Base-by-base conservation (phyloP, 306 rosid genomes). In the Canavalia gladiata region DNA sequence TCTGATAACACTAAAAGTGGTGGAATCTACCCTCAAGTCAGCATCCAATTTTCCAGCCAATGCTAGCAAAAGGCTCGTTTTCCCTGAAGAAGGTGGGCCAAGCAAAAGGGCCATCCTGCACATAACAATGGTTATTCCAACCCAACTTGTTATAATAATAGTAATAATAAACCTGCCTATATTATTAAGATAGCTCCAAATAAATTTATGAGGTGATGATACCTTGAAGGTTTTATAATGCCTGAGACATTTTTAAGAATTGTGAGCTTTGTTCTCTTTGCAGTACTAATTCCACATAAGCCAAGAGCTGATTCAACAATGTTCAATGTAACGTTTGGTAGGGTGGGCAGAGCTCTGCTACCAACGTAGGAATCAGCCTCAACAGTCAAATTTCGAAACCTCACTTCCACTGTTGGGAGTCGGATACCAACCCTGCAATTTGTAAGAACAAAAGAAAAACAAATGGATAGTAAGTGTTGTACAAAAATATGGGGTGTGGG, bases 11-110 rank as follows among this genome's bases (percentile, higher is more conserved):
- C 43, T 69, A 65, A 66, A 33, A 72, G 67, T 39, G 30, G 33
- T 66, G 34, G 37, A 67, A 12, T 37, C 55, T 78, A 93, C 99
- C 91, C 85, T 82, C 62, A 96, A 81, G 70, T 75, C 84, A 0
- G 84, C 59, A 80, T 90, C 99, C 84, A 96, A 88, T 81, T 90
- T 96, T 47, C 96, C 98, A 2, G 99, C 98, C 82, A 96, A 83
- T 46, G 98, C 99, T 42, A 93, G 45, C 87, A 96, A 77, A 31
- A 96, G 97, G 67, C 97, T 87, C 9, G 99, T 93, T 86, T 96
- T 96, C 78, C 99, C 99, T 1, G 99, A 96, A 7, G 99, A 93
- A 10, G 99, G 99, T 2, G 99, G 99, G 1, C 99, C 99, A 46
- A 93, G 84, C 78, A 96, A 64, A 30, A 96, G 97, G 45, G 97